Base-by-base conservation (phyloP, 148 eudicot species). In the Fagopyrum esculentum region DNA sequence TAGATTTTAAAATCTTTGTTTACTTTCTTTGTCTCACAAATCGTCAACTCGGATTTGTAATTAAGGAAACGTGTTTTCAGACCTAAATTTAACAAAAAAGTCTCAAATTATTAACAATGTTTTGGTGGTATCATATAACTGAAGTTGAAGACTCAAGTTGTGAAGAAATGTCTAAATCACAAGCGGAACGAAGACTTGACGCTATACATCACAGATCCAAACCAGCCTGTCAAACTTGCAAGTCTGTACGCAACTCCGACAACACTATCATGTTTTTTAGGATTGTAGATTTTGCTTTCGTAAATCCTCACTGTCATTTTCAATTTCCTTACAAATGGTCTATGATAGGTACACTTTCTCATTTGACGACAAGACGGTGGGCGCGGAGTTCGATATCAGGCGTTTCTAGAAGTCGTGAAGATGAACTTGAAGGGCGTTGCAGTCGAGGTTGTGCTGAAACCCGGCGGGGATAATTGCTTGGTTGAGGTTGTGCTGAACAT, bases 181-280 rank as follows among this genome's bases (percentile, higher is more conserved):
- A 74, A 77, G 12, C 80, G 85, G 85, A 80, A 83, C 19, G 85
- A 83, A 57, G 85, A 83, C 73, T 73, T 83, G 7, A 83, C 85
- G 9, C 85, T 83, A 57, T 77, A 75, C 69, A 74, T 83, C 45
- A 70, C 77, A 9, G 78, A 83, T 47, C 74, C 78, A 1, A 80
- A 80, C 61, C 82, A 81, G 43, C 74, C 77, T 1, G 63, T 81
- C 6, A 81, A 81, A 66, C 69, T 81, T 2, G 83, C 77, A 77
- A 81, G 83, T 15, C 22, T 29, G 47, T 11, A 30, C 69, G 2
- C 3, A 26, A n/a, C 40, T 9, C 66, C 43, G 3, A 63, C 3
- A 63, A 63, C 13, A 16, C 26, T 22, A 22, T 40, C 70, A 13
- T 7, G 0, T 19, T 35, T 57, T 26, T 9, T 61, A 4, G n/a